These are phyloP conservation scores for Pythium aphanidermatum DNA, from an alignment of 352 stramenopile species.

Conservation along the genomic window DNA sequence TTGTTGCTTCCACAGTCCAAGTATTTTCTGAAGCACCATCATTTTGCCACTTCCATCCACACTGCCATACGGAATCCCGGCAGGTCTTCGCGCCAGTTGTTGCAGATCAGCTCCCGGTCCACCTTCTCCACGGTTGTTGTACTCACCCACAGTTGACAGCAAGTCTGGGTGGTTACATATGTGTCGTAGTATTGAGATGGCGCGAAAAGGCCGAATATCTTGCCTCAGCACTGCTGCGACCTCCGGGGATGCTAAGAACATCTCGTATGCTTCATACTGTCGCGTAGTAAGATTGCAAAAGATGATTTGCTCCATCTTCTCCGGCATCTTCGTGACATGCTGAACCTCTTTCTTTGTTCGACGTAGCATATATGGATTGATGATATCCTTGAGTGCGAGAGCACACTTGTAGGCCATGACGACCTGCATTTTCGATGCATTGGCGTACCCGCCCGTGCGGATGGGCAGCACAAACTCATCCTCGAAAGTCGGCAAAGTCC, in stretches of 20 bases:
- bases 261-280: conserved; percentile 90
- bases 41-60: conserved; percentile 94
- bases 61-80: conserved; percentile 25
- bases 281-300: conserved; percentile 92
- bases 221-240: conserved; percentile 86
- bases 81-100: conserved; percentile 3
- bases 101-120: conserved; percentile 17
- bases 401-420: conserved; percentile 96
- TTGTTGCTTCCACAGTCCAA: conserved; percentile 93
- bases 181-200: conserved; percentile 95
- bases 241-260: conserved; percentile 89
- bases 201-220: conserved; percentile 83
- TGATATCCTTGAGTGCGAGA: conserved; percentile 94
- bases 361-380: conserved; percentile 95
- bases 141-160: conserved; percentile 61
- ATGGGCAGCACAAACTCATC: conserved; percentile 97
- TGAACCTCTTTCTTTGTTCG: conserved; percentile 94
- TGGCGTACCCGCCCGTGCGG: conserved; percentile 89
- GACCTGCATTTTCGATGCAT: conserved; percentile 92
- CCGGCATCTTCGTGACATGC: conserved; percentile 88
- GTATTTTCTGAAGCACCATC: conserved; percentile 93
- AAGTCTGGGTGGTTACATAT: conserved; percentile 98
- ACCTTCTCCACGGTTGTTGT: conserved; percentile 23
- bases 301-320: conserved; percentile 98
- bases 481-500: conserved; percentile 97